phyloP scores from a whole-genome alignment of 2,329 filamentous ascomycete species.

The Xylariaceae sp. region DNA sequence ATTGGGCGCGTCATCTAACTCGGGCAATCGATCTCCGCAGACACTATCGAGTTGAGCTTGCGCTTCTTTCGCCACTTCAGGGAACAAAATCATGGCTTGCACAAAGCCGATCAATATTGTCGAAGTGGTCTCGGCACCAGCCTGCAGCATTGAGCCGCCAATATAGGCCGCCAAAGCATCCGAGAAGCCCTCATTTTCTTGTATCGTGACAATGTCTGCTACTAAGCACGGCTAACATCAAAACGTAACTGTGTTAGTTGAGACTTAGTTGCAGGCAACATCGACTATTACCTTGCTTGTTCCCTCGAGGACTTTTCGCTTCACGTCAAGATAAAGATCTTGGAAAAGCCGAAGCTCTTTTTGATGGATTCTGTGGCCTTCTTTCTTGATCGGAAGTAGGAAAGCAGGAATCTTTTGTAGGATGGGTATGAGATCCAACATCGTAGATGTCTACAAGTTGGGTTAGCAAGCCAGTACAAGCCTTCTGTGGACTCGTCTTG shows the following conservation, averaged over 20 bases:
- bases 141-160: constrained; percentile 30
- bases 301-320: constrained; percentile 31
- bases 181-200: neutral
- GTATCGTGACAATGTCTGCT: neutral
- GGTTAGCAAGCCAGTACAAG: neutral
- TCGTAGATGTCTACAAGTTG: constrained; percentile 30
- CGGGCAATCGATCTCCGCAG: constrained; percentile 41
- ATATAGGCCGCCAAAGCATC: constrained; percentile 24
- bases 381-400: constrained; percentile 35
- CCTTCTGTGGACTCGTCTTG: constrained; percentile 10
- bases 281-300: constrained; percentile 20
- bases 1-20: constrained; percentile 36
- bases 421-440: constrained; percentile 44
- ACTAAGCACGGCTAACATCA: no score
- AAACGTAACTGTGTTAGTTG: neutral
- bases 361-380: constrained; percentile 41
- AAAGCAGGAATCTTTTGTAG: constrained; percentile 43
- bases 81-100: constrained; percentile 39
- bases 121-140: constrained; percentile 38
- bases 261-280: neutral
- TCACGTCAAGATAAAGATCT: constrained; percentile 39
- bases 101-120: constrained; percentile 36
- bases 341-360: constrained; percentile 40
- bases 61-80: constrained; percentile 29
- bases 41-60: constrained; percentile 38